Base-by-base conservation (phyloP, 2,329 filamentous ascomycete species). In the Stachybotrys chlorohalonatus region DNA sequence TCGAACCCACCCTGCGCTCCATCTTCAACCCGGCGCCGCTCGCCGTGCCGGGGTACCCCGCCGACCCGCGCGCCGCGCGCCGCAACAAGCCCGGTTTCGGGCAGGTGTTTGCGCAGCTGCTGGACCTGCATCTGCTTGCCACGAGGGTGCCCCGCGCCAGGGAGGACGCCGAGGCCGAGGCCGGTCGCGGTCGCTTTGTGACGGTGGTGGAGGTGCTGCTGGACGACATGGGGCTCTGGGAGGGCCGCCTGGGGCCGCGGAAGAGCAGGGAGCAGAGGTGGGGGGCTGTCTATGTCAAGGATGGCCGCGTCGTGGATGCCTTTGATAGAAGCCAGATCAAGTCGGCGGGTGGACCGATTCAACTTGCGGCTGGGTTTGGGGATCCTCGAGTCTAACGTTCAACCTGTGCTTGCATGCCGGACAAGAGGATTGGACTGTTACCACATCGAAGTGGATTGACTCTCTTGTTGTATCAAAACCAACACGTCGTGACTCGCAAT, bases 51-150 rank as follows among this genome's bases (percentile, higher is more conserved):
- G 59, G 55, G 9, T 60, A 63, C 57, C 45, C 50, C 9, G 56
- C 57, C n/a, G 56, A 56, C 47, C 54, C 60, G 46, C 60, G 50
- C 39, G 56, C 58, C 31, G 49, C 61, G 24, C 62, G 66, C 8
- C 63, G 67, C 53, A 75, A 70, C 57, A 81, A 76, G 56, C 78
- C 79, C 6, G 72, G 72, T 15, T 83, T 82, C 54, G 82, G 82
- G 6, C 68, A 74, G 13, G 73, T 79, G 5, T 85, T 85, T 57
- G 61, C 74, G 6, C 76, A 81, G 64, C 70, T 84, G 47, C 68
- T 82, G 0, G 75, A 82, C 49, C 52, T 84, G 16, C 81, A 84
- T 56, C 58, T 85, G 6, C 68, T 85, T 3, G 75, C 77, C 56
- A 77, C 74, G 5, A 63, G 63, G 3, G 57, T 81, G 1, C 75